Conservation (phyloP, 2,329 filamentous ascomycete genomes). For the Aspergillus sp. region DNA sequence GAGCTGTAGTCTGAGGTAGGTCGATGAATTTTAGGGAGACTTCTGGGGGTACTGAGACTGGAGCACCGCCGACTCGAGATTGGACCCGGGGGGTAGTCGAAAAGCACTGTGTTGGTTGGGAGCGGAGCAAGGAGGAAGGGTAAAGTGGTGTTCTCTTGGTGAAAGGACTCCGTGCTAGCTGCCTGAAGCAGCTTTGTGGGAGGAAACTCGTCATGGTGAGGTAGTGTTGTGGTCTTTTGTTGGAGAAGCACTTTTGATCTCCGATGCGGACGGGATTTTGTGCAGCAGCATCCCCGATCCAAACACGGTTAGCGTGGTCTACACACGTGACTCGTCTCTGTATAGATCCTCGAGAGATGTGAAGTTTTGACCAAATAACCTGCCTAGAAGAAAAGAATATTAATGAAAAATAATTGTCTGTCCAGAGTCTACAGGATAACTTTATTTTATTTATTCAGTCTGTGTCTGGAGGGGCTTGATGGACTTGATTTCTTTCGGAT, state of each 20-base stretch:
- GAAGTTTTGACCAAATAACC: not conserved
- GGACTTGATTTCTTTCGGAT: not conserved
- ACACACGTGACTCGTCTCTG: slow-evolving; percentile 18
- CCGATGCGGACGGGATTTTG: slow-evolving; percentile 34
- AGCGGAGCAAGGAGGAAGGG: slow-evolving; percentile 65
- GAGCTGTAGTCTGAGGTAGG: slow-evolving; percentile 59
- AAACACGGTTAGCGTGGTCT: slow-evolving; percentile 16
- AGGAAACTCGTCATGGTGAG: slow-evolving; percentile 63
- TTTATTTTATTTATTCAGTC: too few relatives aligned
- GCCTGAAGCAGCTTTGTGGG: slow-evolving; percentile 60
- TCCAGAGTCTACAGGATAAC: too few relatives aligned
- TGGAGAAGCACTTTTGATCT: slow-evolving; percentile 24
- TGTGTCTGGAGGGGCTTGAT: too few relatives aligned
- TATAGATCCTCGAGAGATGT: slow-evolving; percentile 11
- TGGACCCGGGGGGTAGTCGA: slow-evolving; percentile 65
- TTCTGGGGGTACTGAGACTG: slow-evolving; percentile 77
- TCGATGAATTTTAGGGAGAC: slow-evolving; percentile 72
- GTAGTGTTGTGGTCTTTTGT: slow-evolving; percentile 24
- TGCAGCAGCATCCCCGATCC: slow-evolving; percentile 20
- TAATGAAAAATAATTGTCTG: not conserved
- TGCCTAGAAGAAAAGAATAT: not conserved
- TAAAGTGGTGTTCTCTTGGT: slow-evolving; percentile 62
- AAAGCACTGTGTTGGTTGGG: slow-evolving; percentile 57
- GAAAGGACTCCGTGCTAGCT: slow-evolving; percentile 51
- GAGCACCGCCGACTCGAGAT: slow-evolving; percentile 84